Base-by-base conservation (phyloP, 192 early-diverging fungal species). In the Gorgonomyces haynaldii region DNA sequence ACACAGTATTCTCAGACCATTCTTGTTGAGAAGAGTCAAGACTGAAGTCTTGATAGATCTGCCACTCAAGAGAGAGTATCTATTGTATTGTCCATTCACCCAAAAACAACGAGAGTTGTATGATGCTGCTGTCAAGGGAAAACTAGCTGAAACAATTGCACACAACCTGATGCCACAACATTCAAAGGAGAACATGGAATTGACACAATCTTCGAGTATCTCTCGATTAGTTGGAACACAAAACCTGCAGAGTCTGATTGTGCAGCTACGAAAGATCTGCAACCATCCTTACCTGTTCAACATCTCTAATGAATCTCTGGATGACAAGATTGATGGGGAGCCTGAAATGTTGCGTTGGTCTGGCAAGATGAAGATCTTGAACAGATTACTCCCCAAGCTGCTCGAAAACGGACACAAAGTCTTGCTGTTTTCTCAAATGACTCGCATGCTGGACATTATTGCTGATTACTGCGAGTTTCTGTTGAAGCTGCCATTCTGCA, bases 221-320 rank as follows among this genome's bases (percentile, higher is more conserved):
- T n/a, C n/a, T n/a, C n/a, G 35, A 35, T 5, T 30, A 23, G 45
- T 67, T 19, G 31, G 53, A 0, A 27, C 37, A 36, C 70, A 61
- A 29, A 65, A 67, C 2, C 60, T 77, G 20, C 62, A 76, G 48
- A 60, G 53, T 37, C 39, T 64, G 15, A 39, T 76, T 29, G 87
- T 96, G 84, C 92, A 96, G 58, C 66, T 95, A 24, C 85, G 92
- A 45, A 96, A 96, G 57, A 74, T 86, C 37, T 98, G 94, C 68
- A 91, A 95, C 58, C 94, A 98, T 61, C 92, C 94, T 7, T 98
- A 86, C 52, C 62, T 96, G 9, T 93, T 94, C 54, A 78, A 87
- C 37, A 81, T 86, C 62, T 83, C 81, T 1, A 52, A 78, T 32
- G 66, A 60, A 25, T 17, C 25, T 27, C 23, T n/a, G 12, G 34